A percentile compares a stretch with the other conserved stretches of the same genome.
Conservation (phyloP, 2,329 filamentous ascomycete genomes). For the Fusarium fracticaudum region DNA sequence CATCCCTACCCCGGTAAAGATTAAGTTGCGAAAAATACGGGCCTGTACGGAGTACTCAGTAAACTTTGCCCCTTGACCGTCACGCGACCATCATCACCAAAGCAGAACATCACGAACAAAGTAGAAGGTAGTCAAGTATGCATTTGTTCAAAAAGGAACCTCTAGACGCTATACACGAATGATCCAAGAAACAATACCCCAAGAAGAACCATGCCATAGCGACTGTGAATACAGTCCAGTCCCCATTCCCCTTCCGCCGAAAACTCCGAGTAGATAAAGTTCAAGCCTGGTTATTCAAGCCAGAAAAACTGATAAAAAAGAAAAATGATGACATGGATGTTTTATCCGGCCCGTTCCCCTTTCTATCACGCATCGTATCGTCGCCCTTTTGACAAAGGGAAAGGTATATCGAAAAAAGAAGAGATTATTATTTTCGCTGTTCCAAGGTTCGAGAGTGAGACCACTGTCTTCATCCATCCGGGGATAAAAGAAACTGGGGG, state of each 20-base stretch:
- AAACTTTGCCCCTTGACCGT: neutral
- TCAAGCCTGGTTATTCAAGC: neutral
- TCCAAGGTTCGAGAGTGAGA: neutral
- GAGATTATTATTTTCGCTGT: slow-evolving; percentile 8
- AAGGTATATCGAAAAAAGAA: neutral
- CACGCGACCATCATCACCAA: neutral
- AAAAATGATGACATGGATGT: slow-evolving; percentile 2
- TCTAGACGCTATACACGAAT: slow-evolving; percentile 21
- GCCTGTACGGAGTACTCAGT: neutral
- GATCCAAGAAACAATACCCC: slow-evolving; percentile 1
- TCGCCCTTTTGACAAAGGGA: slow-evolving; percentile 10
- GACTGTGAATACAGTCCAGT: slow-evolving; percentile 7
- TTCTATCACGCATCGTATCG: slow-evolving; percentile 21
- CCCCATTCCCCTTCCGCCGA: neutral
- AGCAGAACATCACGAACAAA: neutral
- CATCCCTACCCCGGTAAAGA: neutral
- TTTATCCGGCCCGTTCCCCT: slow-evolving; percentile 1
- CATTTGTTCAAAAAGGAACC: slow-evolving; percentile 4
- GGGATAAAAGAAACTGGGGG: slow-evolving; percentile 1
- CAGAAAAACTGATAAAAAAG: neutral
- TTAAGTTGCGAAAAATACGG: neutral
- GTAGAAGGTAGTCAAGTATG: neutral
- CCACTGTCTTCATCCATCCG: slow-evolving; percentile 12
- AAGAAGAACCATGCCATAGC: slow-evolving; percentile 1
- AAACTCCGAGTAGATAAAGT: slow-evolving; percentile 15